Conservation (phyloP, 2,329 filamentous ascomycete species). For the Monosporascus sp. region DNA sequence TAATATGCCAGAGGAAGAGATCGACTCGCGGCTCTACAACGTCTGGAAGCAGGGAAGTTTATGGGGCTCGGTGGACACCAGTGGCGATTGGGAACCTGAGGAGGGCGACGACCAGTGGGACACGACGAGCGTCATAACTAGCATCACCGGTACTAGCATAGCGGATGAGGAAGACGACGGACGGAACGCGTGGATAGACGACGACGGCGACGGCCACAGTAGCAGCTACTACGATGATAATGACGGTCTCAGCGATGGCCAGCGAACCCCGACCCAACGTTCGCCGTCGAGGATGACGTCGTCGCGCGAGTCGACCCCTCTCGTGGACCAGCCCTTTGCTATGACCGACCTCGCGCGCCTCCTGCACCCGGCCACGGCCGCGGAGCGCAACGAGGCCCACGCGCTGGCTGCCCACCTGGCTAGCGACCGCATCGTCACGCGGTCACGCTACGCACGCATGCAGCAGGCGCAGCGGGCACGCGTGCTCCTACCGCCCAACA, state of each 20-base stretch:
- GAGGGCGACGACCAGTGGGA: constrained; percentile 59
- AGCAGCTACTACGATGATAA: constrained; percentile 38
- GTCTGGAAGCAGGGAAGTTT: constrained; percentile 83
- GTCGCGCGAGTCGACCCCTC: constrained; percentile 49
- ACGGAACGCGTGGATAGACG: constrained; percentile 42
- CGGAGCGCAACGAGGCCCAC: constrained; percentile 68
- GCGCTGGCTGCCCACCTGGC: constrained; percentile 75
- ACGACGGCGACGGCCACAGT: constrained; percentile 25
- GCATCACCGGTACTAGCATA: constrained; percentile 25
- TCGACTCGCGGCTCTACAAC: constrained; percentile 71
- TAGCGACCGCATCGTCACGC: constrained; percentile 69
- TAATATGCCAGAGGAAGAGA: constrained; percentile 53
- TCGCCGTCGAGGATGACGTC: constrained; percentile 38
- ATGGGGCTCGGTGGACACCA: constrained; percentile 78
- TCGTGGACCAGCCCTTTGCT: constrained; percentile 56
- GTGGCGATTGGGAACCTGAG: constrained; percentile 66
- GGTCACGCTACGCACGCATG: constrained; percentile 67
- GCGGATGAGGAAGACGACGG: constrained; percentile 42
- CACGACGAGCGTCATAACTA: constrained; percentile 70
- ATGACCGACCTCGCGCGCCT: constrained; percentile 69
- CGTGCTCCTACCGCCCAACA: constrained; percentile 51
- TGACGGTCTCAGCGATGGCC: constrained; percentile 36
- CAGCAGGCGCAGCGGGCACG: constrained; percentile 65
- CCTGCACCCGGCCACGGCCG: constrained; percentile 71
- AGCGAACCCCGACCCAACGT: constrained; percentile 69